Conservation (phyloP, 169 alveolate species). For the Plasmodium fragile region DNA sequence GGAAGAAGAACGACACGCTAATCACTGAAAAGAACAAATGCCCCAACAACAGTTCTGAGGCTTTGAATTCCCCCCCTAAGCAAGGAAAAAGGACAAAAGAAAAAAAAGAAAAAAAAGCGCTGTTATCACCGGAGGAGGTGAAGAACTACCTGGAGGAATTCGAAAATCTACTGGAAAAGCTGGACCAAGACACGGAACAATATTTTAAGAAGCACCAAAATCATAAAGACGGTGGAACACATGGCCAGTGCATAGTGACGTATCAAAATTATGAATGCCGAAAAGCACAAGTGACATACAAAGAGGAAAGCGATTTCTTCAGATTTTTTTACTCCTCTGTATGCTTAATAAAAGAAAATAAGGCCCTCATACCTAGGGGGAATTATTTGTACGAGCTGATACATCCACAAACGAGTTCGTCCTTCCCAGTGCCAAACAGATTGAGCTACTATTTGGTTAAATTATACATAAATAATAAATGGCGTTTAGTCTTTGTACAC, state of each 20-base stretch:
- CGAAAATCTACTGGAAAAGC: conserved; percentile 21
- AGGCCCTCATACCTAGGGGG: conserved; percentile 54
- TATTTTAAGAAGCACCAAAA: background rate
- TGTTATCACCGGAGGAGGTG: background rate
- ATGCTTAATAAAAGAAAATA: conserved; percentile 54
- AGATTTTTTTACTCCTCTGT: conserved; percentile 51
- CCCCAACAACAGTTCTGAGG: background rate
- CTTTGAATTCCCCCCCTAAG: background rate
- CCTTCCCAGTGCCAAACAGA: conserved; percentile 57
- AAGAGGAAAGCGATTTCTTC: conserved; percentile 6
- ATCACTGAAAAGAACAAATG: background rate
- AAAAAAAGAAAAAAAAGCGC: background rate
- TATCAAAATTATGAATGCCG: conserved; percentile 48
- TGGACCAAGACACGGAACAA: conserved; percentile 13
- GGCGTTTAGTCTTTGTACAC: conserved; percentile 67
- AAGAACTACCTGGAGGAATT: conserved; percentile 6
- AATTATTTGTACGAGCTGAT: conserved; percentile 53
- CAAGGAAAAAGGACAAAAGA: background rate
- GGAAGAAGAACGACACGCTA: background rate
- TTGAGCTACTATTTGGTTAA: conserved; percentile 59
- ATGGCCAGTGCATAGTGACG: conserved; percentile 3
- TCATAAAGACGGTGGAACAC: conserved; percentile 12
- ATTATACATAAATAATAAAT: conserved; percentile 60
- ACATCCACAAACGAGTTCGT: conserved; percentile 55
- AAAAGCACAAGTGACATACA: conserved; percentile 30